A percentile compares a stretch with the other conserved stretches of the same genome.
Conservation (phyloP, 2,329 filamentous ascomycete genomes). For the Geosmithia morbida region DNA sequence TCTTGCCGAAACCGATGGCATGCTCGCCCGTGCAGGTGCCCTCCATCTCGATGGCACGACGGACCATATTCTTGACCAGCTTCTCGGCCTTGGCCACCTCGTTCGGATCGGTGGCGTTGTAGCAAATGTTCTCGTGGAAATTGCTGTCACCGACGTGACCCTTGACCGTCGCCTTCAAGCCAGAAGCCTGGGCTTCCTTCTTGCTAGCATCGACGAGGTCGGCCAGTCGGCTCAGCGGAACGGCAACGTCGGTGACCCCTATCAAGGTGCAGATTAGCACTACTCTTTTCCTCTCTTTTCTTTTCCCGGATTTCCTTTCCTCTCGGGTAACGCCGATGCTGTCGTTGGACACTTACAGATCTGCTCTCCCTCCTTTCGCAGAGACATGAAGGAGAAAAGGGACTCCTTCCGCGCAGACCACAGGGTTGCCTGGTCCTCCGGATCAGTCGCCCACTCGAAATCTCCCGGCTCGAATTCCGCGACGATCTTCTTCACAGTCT, state of each 20-base stretch:
- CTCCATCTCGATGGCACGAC: slow-evolving; percentile 69
- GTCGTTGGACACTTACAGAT: slow-evolving; percentile 3
- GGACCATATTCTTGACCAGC: slow-evolving; percentile 68
- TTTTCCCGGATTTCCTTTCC: too few relatives aligned
- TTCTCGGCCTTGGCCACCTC: slow-evolving; percentile 56
- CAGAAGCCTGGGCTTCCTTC: slow-evolving; percentile 49
- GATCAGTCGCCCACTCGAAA: slow-evolving; percentile 31
- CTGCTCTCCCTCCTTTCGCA: slow-evolving; percentile 21
- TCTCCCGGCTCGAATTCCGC: slow-evolving; percentile 15
- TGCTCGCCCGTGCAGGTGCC: slow-evolving; percentile 78
- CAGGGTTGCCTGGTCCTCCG: slow-evolving; percentile 23
- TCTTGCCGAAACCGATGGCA: slow-evolving; percentile 65
- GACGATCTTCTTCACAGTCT: slow-evolving; percentile 33
- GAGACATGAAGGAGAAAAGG: slow-evolving; percentile 45
- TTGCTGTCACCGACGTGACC: slow-evolving; percentile 79
- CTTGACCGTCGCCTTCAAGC: slow-evolving; percentile 63
- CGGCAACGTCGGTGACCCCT: slow-evolving; percentile 50
- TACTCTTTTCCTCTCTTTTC: too few relatives aligned
- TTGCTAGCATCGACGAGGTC: slow-evolving; percentile 53
- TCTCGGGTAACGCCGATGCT: too few relatives aligned
- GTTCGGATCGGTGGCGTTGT: slow-evolving; percentile 48
- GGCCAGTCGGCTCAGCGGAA: slow-evolving; percentile 52
- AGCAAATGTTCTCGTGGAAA: slow-evolving; percentile 74
- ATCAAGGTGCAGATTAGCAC: neutral
- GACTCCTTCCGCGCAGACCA: slow-evolving; percentile 53